Evolutionary conservation across 805 yeast genomes (phyloP).

Genomic region (Brettanomyces nanus): DNA sequence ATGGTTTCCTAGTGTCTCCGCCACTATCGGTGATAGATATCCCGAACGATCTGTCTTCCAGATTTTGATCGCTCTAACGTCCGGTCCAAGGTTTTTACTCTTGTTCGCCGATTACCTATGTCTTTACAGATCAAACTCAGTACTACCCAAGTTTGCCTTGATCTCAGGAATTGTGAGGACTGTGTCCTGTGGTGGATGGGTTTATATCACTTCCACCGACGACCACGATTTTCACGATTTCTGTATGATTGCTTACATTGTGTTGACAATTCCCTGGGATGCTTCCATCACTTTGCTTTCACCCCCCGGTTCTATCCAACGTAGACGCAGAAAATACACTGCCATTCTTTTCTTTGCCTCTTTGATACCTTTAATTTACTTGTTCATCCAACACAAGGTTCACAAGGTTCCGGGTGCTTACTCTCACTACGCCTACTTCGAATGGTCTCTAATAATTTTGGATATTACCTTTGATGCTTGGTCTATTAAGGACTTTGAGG

Average conservation of each 20-base stretch:
- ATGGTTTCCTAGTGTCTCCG: conserved; percentile 97
- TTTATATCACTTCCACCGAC: conserved; percentile 92
- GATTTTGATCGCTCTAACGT: conserved; percentile 80
- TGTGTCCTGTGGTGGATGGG: conserved; percentile 97
- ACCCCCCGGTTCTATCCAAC: conserved; percentile 36
- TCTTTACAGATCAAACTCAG: conserved; percentile 29
- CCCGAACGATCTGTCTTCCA: conserved; percentile 95
- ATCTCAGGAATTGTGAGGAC: conserved; percentile 78
- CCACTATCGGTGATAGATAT: conserved; percentile 93
- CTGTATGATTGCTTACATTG: conserved; percentile 86
- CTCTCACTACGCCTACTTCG: conserved; percentile 88
- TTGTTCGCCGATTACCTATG: conserved; percentile 45
- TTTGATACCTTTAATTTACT: conserved; percentile 74
- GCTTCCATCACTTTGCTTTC: conserved; percentile 46
- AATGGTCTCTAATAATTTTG: conserved; percentile 80
- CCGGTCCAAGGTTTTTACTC: conserved; percentile 83
- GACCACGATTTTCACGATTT: conserved; percentile 95
- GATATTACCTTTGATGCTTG: conserved; percentile 84
- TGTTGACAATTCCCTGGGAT: conserved; percentile 90
- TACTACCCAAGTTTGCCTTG: conserved; percentile 35
- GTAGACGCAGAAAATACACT: conserved; percentile 45
- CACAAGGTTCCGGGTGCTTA: conserved; percentile 88
- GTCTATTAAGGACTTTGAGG: conserved; percentile 61
- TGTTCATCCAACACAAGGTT: conserved; percentile 90
- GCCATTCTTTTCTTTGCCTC: conserved; percentile 60